Base-by-base conservation (phyloP, 2,329 filamentous ascomycete genomes). In the Alternaria conjuncta region DNA sequence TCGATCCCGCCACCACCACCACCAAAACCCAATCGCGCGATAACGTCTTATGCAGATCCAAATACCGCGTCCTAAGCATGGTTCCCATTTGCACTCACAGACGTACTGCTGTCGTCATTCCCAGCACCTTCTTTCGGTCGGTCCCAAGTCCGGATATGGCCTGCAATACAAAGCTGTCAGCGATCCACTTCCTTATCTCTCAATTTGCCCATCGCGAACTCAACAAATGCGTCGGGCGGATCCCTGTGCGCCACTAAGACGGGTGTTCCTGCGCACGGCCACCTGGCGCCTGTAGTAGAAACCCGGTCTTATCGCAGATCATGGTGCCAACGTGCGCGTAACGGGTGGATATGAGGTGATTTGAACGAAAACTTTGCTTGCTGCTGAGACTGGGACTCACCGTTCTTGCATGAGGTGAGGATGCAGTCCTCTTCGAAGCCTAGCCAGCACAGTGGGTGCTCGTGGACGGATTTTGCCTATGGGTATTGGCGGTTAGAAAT, bases 351-450 rank as follows among this genome's bases (percentile, higher is more conserved):
- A 55, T 60, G 57, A 56, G 56, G 61, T 60, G 56, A 63, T 43
- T 25, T 12, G 12, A 18, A 59, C 32, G 62, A 64, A 59, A 71
- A 70, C 64, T 50, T 56, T 64, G 57, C 41, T 47, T 10, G 32
- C 46, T 64, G 57, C 41, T 51, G 13, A 21, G 21, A 21, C 32
- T 44, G 26, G 8, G 26, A 84, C 90, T 80, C 84, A 96, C 95
- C 95, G 82, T 90, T 92, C 77, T 93, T 92, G 82, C 94, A 97
- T 70, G 93, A 93, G 36, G 94, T 97, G 75, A 98, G 90, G 70
- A 99, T 97, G 67, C 91, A 91, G 73, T 97, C 90, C 78, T 97
- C 91, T 58, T 95, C 94, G 74, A 99, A 99, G n/a, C 90, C 92
- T 43, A 99, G 82, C 91, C 94, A 97, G 78, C 89, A 92, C 49